These are phyloP conservation scores for Trichaptum fuscoviolaceum DNA, from an alignment of 768 basidiomycete species.

Conservation along the genomic window DNA sequence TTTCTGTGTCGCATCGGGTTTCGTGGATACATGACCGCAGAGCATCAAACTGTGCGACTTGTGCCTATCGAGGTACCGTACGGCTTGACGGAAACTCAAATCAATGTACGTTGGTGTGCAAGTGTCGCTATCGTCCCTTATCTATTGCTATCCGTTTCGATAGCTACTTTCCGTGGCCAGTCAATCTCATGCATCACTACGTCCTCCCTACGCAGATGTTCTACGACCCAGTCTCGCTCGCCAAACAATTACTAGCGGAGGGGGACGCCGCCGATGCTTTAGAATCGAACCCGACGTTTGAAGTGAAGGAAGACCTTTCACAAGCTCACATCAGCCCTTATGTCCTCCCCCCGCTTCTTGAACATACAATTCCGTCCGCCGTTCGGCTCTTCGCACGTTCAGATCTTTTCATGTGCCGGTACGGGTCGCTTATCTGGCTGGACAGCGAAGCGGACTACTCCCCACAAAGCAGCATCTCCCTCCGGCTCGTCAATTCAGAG, in stretches of 20 bases:
- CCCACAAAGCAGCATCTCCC: not conserved
- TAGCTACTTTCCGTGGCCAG: slow-evolving; percentile 60
- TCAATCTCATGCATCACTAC: slow-evolving; percentile 64
- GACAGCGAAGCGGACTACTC: slow-evolving; percentile 50
- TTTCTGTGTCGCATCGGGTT: not conserved
- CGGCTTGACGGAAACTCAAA: not conserved
- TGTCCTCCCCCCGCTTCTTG: slow-evolving; percentile 16
- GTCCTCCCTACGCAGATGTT: slow-evolving; percentile 40
- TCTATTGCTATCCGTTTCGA: slow-evolving; percentile 52
- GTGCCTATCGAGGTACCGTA: not conserved
- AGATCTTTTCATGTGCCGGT: slow-evolving; percentile 47
- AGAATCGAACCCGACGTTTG: slow-evolving; percentile 7
- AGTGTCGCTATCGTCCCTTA: not conserved
- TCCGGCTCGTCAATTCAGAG: not conserved
- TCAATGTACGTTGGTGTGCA: not conserved
- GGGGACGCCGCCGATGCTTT: slow-evolving; percentile 16
- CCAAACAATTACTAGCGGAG: slow-evolving; percentile 8
- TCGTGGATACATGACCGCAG: slow-evolving; percentile 3
- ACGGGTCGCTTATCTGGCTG: slow-evolving; percentile 63
- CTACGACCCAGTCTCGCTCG: slow-evolving; percentile 23
- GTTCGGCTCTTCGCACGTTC: slow-evolving; percentile 52
- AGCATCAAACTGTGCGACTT: not conserved
- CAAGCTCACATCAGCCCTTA: slow-evolving; percentile 9
- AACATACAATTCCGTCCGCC: slow-evolving; percentile 46
- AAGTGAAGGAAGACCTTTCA: slow-evolving; percentile 13